Percentiles rank a stretch among this genome's conserved stretches.
Conservation (phyloP, 2,329 filamentous ascomycete species). For the Rhynchosporium graminicola region DNA sequence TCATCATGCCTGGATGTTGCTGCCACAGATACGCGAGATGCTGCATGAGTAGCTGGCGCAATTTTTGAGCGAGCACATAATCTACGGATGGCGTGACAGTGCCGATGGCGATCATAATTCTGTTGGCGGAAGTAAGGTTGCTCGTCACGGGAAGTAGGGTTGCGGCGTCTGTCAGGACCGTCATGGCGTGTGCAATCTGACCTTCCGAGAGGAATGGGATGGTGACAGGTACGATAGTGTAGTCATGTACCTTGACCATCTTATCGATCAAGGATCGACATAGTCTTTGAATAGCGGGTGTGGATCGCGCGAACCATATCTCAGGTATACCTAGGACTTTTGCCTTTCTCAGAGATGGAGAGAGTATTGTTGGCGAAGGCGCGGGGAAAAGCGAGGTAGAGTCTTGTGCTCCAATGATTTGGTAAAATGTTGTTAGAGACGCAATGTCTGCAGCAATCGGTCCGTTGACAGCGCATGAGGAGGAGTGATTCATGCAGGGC, state of each 20-base stretch:
- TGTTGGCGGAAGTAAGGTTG: constrained; percentile 58
- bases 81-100: constrained; percentile 66
- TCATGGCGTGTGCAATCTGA: constrained; percentile 74
- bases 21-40: constrained; percentile 73
- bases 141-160: constrained; percentile 37
- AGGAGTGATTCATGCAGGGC: constrained; percentile 49
- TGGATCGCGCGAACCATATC: constrained; percentile 69
- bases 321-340: constrained; percentile 61
- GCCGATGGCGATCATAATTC: constrained; percentile 66
- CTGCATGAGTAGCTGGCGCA: constrained; percentile 75
- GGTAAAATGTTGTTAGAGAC: constrained; percentile 78
- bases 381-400: constrained; percentile 63
- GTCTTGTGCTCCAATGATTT: constrained; percentile 72
- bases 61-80: constrained; percentile 68
- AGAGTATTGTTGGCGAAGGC: constrained; percentile 48
- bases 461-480: constrained; percentile 62
- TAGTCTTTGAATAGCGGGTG: constrained; percentile 59
- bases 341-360: constrained; percentile 45
- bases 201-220: constrained; percentile 68
- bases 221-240: constrained; percentile 57
- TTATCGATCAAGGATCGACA: constrained; percentile 63
- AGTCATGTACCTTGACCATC: constrained; percentile 52
- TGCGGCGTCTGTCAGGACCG: constrained; percentile 71
- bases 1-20: constrained; percentile 69
- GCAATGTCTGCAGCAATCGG: constrained; percentile 74